A percentile compares a stretch with the other conserved stretches of the same genome.
These are phyloP conservation scores for Volvox africanus DNA, from an alignment of 139 green algal genomes.

Conservation along the genomic window DNA sequence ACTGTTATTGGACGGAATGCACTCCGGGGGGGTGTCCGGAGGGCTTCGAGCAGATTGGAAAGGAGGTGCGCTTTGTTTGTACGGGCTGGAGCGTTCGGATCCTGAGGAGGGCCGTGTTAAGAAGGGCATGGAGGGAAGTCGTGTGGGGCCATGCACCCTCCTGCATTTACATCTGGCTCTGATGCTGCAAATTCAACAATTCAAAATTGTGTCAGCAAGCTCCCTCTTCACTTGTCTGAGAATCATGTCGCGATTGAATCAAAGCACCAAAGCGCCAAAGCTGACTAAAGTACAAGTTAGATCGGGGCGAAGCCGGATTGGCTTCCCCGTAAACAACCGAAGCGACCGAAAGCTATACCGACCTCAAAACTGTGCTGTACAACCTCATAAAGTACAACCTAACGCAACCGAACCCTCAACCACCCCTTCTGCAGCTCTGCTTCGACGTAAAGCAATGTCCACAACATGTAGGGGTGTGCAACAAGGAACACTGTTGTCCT, in stretches of 20 bases:
- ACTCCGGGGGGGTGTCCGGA: constrained; percentile 14
- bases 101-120: background rate
- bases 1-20: background rate
- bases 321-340: background rate
- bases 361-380: background rate
- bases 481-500: constrained; percentile 13
- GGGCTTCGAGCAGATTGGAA: background rate
- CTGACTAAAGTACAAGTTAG: no score
- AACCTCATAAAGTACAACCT: background rate
- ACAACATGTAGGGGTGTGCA: background rate
- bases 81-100: background rate
- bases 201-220: no score
- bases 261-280: no score
- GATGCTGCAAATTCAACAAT: no score
- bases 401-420: background rate
- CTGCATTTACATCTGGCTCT: no score
- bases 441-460: background rate
- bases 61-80: background rate
- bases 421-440: background rate
- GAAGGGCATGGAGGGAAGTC: background rate
- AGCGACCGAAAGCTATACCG: background rate
- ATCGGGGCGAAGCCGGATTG: no score
- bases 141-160: background rate
- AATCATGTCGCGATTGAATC: background rate
- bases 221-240: no score